Conservation (phyloP, 257 asterid species). For the Scutellaria galericulata region DNA sequence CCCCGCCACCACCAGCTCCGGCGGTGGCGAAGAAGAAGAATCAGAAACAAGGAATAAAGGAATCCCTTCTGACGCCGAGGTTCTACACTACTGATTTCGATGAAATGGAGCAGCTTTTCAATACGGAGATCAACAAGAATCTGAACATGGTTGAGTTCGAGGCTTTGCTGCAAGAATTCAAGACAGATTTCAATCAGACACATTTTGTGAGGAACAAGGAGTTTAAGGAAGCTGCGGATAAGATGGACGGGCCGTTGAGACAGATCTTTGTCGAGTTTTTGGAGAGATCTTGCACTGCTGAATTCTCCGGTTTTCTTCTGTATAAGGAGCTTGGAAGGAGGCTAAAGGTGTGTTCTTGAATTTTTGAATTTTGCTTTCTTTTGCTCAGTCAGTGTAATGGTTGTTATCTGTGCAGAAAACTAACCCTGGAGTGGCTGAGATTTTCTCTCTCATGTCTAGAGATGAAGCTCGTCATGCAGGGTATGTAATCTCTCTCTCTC, state of each 20-base stretch:
- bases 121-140: conserved; percentile 89
- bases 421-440: conserved; percentile 92
- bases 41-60: conserved; percentile 68
- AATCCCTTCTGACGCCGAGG: conserved; percentile 73
- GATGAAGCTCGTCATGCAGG: conserved; percentile 98
- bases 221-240: conserved; percentile 92
- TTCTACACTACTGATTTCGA: conserved; percentile 95
- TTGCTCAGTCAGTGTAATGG: too few species aligned
- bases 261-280: conserved; percentile 87
- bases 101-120: conserved; percentile 97
- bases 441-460: conserved; percentile 96
- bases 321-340: conserved; percentile 95
- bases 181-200: conserved; percentile 99
- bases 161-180: conserved; percentile 92
- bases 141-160: conserved; percentile 82
- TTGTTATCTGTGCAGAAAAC: conserved; percentile 69
- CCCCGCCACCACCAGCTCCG: conserved; percentile 42
- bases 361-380: neutral
- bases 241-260: conserved; percentile 77
- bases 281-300: conserved; percentile 98
- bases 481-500: conserved; percentile 41
- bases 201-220: conserved; percentile 92
- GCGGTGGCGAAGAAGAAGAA: conserved; percentile 48
- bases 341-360: conserved; percentile 62
- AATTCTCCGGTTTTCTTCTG: conserved; percentile 95